Base-by-base conservation (phyloP, 2,329 filamentous ascomycete species). In the Talaromyces sp. region DNA sequence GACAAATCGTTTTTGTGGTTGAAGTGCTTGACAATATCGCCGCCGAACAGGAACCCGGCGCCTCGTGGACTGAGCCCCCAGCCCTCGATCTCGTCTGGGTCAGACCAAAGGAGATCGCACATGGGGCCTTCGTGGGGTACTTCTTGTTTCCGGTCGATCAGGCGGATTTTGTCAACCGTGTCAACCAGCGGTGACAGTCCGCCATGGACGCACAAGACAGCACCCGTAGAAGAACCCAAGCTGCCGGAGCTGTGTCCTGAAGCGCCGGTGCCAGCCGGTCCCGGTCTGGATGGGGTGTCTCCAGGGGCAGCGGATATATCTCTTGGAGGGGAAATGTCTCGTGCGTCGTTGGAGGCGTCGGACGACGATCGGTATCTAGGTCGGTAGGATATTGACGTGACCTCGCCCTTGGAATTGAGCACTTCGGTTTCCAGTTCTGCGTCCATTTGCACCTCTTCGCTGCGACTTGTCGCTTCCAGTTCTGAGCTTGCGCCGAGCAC, bases 111-210 rank as follows among this genome's bases (percentile, higher is more conserved):
- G 0, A 99, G 83, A 76, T 99, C 95, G 77, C 95, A 99, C 95
- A 99, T 99, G 72, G 95, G 92, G 61, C 95, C 95, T 79, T 99
- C 95, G 73, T 99, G 95, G 0, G 95, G 95, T 0, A 99, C 95
- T 79, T 99, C 95, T 78, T 99, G 95, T 76, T 98, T 98, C 65
- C 94, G 88, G 75, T 99, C 96, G 27, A 99, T 85, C 14, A 98
- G 82, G 27, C 95, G 86, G 73, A 99, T 99, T 78, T 96, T 96
- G 74, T 99, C 94, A 54, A 99, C 90, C 28, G 87, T 91, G 74
- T 98, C 93, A 63, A 99, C 91, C 10, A 97, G 82, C 1, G 95
- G 95, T 27, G 90, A 95, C 7, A 99, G 82, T 2, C 95, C 95
- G 61, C 95, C 95, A 74, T 99, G 95, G 0, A 99, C 95, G 73